phyloP scores from a whole-genome alignment of 371 early-diverging fungal species.

The Choanephora cucurbitarum region DNA sequence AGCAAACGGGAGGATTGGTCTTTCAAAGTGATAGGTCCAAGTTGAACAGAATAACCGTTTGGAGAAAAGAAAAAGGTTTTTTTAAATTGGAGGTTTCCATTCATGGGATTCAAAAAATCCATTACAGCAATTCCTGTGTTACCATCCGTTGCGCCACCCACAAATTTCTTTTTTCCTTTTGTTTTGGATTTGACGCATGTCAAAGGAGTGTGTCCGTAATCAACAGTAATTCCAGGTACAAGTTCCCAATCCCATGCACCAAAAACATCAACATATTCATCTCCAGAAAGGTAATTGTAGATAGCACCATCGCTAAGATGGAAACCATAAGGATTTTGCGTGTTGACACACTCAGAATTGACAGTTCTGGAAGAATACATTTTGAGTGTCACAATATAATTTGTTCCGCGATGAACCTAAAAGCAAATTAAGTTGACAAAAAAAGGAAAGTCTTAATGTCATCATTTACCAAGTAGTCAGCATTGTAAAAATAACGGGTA shows the following conservation, averaged over 20 bases:
- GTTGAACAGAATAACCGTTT: constrained; percentile 28
- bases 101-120: constrained; percentile 29
- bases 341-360: constrained; percentile 38
- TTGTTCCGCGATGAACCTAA: constrained; percentile 31
- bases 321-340: constrained; percentile 31
- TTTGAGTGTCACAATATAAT: constrained; percentile 32
- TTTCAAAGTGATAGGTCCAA: constrained; percentile 20
- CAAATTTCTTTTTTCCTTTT: constrained; percentile 21
- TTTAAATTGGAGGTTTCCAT: constrained; percentile 23
- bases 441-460: background rate
- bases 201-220: constrained; percentile 22
- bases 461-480: constrained; percentile 34
- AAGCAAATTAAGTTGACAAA: background rate
- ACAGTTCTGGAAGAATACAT: constrained; percentile 38
- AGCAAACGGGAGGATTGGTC: constrained; percentile 15
- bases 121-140: constrained; percentile 33
- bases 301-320: constrained; percentile 37
- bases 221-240: constrained; percentile 34
- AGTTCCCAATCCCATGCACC: constrained; percentile 37
- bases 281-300: constrained; percentile 31
- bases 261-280: constrained; percentile 36
- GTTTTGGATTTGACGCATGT: constrained; percentile 11
- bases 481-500: constrained; percentile 32
- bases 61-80: constrained; percentile 38
- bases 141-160: constrained; percentile 27